Percentiles rank a stretch among this genome's conserved stretches.
Conservation (phyloP, 2,329 filamentous ascomycete species). For the Epichloe sibirici region DNA sequence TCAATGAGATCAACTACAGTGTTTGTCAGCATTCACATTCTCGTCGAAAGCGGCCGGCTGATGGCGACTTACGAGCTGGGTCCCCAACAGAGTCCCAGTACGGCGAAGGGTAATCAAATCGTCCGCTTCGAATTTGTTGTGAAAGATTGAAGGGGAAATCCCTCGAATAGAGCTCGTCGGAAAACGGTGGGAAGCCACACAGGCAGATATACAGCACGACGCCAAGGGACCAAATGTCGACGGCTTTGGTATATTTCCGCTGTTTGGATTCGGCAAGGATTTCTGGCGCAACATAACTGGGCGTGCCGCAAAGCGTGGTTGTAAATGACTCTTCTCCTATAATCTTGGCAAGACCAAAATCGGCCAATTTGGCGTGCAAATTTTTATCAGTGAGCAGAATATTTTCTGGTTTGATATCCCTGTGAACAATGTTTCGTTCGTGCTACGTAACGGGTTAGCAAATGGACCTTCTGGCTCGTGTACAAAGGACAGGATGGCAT, state of each 20-base stretch:
- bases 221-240: constrained; percentile 95
- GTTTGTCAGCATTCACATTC: background rate
- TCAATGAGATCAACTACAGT: constrained; percentile 70
- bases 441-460: constrained; percentile 46
- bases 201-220: constrained; percentile 96
- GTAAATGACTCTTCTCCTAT: constrained; percentile 98
- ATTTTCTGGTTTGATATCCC: constrained; percentile 96
- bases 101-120: constrained; percentile 89
- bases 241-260: constrained; percentile 84
- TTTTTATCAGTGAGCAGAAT: constrained; percentile 81
- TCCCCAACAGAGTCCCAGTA: constrained; percentile 63
- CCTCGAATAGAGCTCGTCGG: constrained; percentile 71
- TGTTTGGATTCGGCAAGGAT: constrained; percentile 74
- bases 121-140: constrained; percentile 79
- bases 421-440: constrained; percentile 91
- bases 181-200: constrained; percentile 94
- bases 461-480: background rate
- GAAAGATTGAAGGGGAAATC: constrained; percentile 80
- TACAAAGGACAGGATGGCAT: background rate
- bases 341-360: constrained; percentile 96
- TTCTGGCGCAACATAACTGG: constrained; percentile 91
- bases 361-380: constrained; percentile 79
- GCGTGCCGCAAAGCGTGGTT: constrained; percentile 91
- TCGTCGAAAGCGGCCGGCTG: too few relatives aligned
- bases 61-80: constrained; percentile 47